phyloP scores from a whole-genome alignment of 352 stramenopile genomes.

The Phytophthora cactorum region DNA sequence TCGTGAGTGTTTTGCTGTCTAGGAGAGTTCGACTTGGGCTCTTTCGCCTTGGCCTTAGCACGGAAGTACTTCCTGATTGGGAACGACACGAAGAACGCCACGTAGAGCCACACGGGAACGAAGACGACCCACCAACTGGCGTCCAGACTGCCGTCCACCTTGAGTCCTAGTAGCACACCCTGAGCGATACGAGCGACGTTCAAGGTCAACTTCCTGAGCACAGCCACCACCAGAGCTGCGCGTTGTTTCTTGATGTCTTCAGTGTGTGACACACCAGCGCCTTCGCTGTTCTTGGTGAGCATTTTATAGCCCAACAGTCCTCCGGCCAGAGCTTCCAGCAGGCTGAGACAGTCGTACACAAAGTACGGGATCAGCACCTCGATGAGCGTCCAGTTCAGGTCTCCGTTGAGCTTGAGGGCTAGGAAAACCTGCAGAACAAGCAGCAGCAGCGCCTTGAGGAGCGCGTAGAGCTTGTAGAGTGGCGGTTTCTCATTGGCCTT shows the following conservation, averaged over 20 bases:
- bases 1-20: constrained; percentile 59
- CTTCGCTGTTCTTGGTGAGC: constrained; percentile 79
- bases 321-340: constrained; percentile 64
- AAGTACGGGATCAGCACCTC: constrained; percentile 84
- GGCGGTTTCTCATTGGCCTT: constrained; percentile 48
- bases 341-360: constrained; percentile 74
- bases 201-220: constrained; percentile 52
- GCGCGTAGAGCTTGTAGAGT: constrained; percentile 81
- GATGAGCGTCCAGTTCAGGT: constrained; percentile 64
- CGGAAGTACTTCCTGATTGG: constrained; percentile 63
- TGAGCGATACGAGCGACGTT: constrained; percentile 65
- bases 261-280: constrained; percentile 70
- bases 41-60: constrained; percentile 47
- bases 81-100: constrained; percentile 63
- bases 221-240: constrained; percentile 41
- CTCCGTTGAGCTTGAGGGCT: constrained; percentile 80
- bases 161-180: constrained; percentile 67
- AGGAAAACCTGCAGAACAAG: constrained; percentile 85
- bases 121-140: constrained; percentile 86
- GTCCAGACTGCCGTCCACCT: constrained; percentile 64
- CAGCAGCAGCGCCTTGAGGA: constrained; percentile 80
- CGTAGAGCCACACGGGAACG: constrained; percentile 79
- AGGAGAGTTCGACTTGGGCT: constrained; percentile 39
- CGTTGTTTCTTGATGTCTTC: constrained; percentile 76
- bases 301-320: constrained; percentile 70